Conservation (phyloP, 495 filamentous ascomycete species). For the Astrothelium macrocarpum region DNA sequence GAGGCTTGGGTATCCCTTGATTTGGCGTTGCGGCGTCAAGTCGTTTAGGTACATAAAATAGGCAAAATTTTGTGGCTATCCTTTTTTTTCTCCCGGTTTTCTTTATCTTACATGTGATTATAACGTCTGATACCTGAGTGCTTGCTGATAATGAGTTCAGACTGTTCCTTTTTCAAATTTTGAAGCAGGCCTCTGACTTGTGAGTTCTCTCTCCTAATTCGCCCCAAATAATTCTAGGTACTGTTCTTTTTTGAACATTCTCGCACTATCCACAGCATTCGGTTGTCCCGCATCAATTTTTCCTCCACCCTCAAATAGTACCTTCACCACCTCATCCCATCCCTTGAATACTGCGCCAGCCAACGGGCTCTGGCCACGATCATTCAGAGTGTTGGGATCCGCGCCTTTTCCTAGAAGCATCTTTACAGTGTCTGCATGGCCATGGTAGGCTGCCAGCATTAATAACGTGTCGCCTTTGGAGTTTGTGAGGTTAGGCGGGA, state of each 20-base stretch:
- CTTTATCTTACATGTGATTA: not conserved
- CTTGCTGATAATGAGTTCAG: too few species aligned
- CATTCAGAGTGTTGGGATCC: conserved; percentile 33
- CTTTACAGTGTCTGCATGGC: conserved; percentile 23
- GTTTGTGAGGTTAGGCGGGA: conserved; percentile 36
- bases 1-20: not conserved
- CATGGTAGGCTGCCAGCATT: conserved; percentile 36
- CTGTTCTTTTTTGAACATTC: conserved; percentile 32
- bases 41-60: not conserved
- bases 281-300: conserved; percentile 28
- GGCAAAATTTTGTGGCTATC: not conserved
- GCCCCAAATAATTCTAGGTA: conserved; percentile 27
- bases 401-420: conserved; percentile 27
- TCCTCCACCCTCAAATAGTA: conserved; percentile 28
- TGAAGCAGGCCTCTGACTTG: not conserved
- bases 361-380: conserved; percentile 30
- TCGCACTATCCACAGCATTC: conserved; percentile 31
- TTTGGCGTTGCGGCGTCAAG: not conserved
- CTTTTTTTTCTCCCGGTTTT: not conserved
- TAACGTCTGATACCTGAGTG: not conserved
- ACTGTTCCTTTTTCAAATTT: not conserved
- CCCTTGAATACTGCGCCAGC: conserved; percentile 39
- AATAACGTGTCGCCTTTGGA: conserved; percentile 34
- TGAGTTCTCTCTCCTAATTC: conserved; percentile 10
- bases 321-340: conserved; percentile 30